Base-by-base conservation (phyloP, 306 rosid genomes). In the Castanea crenata region DNA sequence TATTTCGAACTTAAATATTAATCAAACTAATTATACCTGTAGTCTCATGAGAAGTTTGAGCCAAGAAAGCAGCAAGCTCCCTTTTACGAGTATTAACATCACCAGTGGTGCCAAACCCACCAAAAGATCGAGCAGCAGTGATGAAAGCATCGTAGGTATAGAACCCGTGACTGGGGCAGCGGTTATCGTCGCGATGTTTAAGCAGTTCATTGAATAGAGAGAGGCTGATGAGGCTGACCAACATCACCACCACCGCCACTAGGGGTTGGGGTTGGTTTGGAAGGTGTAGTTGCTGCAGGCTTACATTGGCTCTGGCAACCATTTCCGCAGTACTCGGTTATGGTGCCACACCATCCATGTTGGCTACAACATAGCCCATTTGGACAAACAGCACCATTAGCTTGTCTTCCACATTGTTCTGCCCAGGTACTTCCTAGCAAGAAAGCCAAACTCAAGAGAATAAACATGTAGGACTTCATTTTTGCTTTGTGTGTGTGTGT, bases 121-220 rank as follows among this genome's bases (percentile, higher is more conserved):
- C 64, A 25, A 85, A 90, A 25, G 87, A 52, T 23, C 59, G 72
- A 3, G 93, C 92, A 0, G 95, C 95, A 1, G 79, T 0, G 9
- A 90, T 68, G 84, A 92, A 90, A 41, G 91, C 93, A 25, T 86
- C 83, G 16, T 87, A 92, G 5, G 83, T 83, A 74, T 90, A 92
- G 46, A 90, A 92, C 1, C 93, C 91, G 0, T 6, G 29, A 12
- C 71, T 79, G 0, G 32, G 51, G 74, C 95, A 90, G 0, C 4
- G 64, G 2, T 20, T 54, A 56, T 86, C 92, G 0, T 86, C 56
- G 1, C 92, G 83, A 31, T 87, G 80, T 61, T 74, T 85, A 0
- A 92, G 91, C 87, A 92, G 70, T 59, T 82, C 55, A 19, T 90
- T 77, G 68, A 86, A 92, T 27, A 76, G 61, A 32, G 84, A 23